A percentile compares a stretch with the other conserved stretches of the same genome.
Evolutionary conservation across 768 basidiomycete species (phyloP).

Genomic region (Naganishia randhawae): DNA sequence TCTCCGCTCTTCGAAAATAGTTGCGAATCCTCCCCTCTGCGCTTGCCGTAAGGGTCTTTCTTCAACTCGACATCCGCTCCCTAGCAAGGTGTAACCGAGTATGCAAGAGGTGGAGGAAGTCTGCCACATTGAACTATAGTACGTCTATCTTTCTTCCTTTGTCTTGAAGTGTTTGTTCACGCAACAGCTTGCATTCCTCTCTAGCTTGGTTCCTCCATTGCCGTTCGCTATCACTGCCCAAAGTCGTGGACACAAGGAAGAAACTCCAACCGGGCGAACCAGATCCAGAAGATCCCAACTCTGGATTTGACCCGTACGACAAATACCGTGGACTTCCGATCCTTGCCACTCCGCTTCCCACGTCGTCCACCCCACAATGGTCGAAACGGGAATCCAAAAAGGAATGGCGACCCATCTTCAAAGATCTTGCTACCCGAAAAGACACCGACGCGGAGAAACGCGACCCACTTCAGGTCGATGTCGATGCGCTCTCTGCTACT

Average conservation of each 20-base stretch:
- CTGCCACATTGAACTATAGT: conserved; percentile 90
- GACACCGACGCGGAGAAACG: conserved; percentile 37
- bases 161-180: background rate
- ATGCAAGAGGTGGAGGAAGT: conserved; percentile 79
- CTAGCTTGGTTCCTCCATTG: conserved; percentile 93
- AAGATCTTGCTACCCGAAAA: conserved; percentile 38
- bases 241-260: conserved; percentile 54
- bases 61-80: conserved; percentile 60
- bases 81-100: conserved; percentile 75
- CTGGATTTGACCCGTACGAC: conserved; percentile 47
- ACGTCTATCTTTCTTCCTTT: conserved; percentile 32
- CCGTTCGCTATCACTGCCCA: conserved; percentile 79
- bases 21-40: conserved; percentile 65
- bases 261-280: conserved; percentile 30
- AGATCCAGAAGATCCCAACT: conserved; percentile 34
- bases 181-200: background rate
- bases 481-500: conserved; percentile 20
- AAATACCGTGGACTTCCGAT: conserved; percentile 43
- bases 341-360: conserved; percentile 40
- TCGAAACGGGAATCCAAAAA: conserved; percentile 90
- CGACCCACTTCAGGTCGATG: conserved; percentile 39
- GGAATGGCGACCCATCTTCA: conserved; percentile 64
- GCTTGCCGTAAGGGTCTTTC: conserved; percentile 72
- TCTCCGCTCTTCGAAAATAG: conserved; percentile 16
- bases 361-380: conserved; percentile 61